Base-by-base conservation (phyloP, 805 yeast species). In the Pichia heedii region DNA sequence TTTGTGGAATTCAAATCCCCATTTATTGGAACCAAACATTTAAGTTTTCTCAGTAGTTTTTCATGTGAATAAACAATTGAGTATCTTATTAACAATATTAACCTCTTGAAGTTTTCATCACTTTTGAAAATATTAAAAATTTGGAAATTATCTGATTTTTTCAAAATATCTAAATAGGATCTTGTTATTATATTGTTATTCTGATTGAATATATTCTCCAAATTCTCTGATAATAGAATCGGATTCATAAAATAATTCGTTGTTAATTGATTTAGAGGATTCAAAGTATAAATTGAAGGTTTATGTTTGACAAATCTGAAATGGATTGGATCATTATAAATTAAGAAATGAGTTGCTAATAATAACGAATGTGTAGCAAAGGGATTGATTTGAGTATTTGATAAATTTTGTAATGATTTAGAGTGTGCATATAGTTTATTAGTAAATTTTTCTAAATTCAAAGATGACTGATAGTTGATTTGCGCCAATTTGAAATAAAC, bases 31-130 rank as follows among this genome's bases (percentile, higher is more conserved):
- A 47, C 41, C 9, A 62, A 32, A 20, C 36, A n/a, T 13, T n/a
- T 7, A 13, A 61, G 32, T 38, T 52, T 50, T 0, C 35, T 18
- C 3, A 49, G 29, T 8, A 65, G 32, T 8, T 35, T 36, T 2
- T 52, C 48, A 52, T 65, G 64, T 13, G 69, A 68, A 44, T 64
- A 54, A 19, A 54, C 48, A 8, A 63, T 55, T 12, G 58, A 50
- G 36, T 54, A 58, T 39, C 59, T 59, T 26, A 65, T 51, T 22
- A 57, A 48, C 13, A 49, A 39, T 11, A 64, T 48, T 9, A 63
- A 42, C 9, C 46, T 41, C n/a, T 40, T 45, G 34, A 57, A 57
- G 13, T 42, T 37, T 3, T 40, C 40, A 33, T 51, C 53, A 20
- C 51, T 50, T 15, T 49, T 41, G 8, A 42, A 42, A 18, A 46